Evolutionary conservation across 805 yeast genomes (phyloP).

Genomic region (Ogataea pignaliae): DNA sequence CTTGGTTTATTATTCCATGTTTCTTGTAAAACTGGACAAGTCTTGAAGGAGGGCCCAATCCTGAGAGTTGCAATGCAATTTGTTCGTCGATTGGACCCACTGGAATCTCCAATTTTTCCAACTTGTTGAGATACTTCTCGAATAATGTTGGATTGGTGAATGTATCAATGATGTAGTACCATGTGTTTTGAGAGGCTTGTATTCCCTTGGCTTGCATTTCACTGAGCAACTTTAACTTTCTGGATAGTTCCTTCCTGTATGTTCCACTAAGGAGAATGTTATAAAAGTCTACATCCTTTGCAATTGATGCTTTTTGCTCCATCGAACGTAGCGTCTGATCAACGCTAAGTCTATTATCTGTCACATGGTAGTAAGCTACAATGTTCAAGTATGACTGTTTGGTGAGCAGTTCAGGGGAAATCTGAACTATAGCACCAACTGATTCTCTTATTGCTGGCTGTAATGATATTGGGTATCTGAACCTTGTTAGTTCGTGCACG

Average conservation of each 20-base stretch:
- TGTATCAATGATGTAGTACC: conserved; percentile 24
- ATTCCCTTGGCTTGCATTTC: conserved; percentile 7
- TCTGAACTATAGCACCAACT: no score
- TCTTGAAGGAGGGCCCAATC: conserved; percentile 10
- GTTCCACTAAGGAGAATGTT: conserved; percentile 20
- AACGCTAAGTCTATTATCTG: conserved; percentile 12
- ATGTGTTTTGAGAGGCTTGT: conserved; percentile 23
- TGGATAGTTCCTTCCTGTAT: conserved; percentile 10
- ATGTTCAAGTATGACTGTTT: conserved; percentile 18
- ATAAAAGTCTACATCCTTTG: conserved; percentile 26
- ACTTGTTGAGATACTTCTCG: conserved; percentile 14
- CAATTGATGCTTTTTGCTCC: conserved; percentile 14
- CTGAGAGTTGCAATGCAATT: conserved; percentile 13
- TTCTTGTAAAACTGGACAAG: conserved; percentile 11
- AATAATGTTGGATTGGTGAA: conserved; percentile 16
- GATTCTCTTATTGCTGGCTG: no score
- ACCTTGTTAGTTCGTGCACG: no score
- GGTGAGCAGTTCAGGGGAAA: conserved; percentile 11
- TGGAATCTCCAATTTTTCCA: conserved; percentile 19
- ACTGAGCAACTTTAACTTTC: conserved; percentile 16
- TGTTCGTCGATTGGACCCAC: conserved; percentile 20
- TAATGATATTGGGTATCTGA: no score
- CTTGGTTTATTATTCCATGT: conserved; percentile 7
- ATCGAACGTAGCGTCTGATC: conserved; percentile 18
- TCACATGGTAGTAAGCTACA: conserved; percentile 15